Evolutionary conservation across 768 basidiomycete genomes (phyloP), one percentile per base, ranked within the genome.

Genomic region (Phylloporus rhodoxanthus): DNA sequence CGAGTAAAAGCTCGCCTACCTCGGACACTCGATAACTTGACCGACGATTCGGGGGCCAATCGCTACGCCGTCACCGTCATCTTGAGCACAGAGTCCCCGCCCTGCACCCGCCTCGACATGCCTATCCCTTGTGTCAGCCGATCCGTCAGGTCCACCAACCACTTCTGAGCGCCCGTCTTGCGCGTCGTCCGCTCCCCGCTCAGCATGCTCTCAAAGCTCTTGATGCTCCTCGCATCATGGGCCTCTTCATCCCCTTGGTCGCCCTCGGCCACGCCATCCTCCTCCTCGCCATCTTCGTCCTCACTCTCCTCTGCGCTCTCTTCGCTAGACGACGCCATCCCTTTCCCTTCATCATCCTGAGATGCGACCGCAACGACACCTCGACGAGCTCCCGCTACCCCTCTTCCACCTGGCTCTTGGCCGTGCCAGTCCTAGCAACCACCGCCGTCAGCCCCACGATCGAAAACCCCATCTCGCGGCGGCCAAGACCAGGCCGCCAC

Each of bases 171-270:
- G 33, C n/a, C n/a, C n/a, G 34, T 36, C 55, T 56, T 30, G 29
- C 56, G 57, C 51, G 47, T 64, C 46, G 55, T 54, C 48, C 53
- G 65, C 23, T 57, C 48, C 10, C 58, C 25, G 32, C 73, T 82
- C 75, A 91, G 72, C 90, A 91, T 91, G 56, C 80, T 91, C 72
- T 84, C 85, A 60, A 94, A 92, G 63, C 91, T 93, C 56, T 81
- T 72, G 46, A 93, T 87, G 57, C 90, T 91, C 68, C 85, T 74
- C 37, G 80, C 58, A 65, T 91, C 90, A 49, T 74, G 68, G 40
- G 57, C 29, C 43, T 71, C 61, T 5, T 47, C 53, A 2, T 37
- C 57, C 2, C 65, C 71, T 2, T 63, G 69, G 1, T 66, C 61
- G 1, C 54, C 52, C 2, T 63, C 70, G 20, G 56, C 65, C 4